Conservation (phyloP, 768 basidiomycete genomes). For the Panaeolus papilionaceus region DNA sequence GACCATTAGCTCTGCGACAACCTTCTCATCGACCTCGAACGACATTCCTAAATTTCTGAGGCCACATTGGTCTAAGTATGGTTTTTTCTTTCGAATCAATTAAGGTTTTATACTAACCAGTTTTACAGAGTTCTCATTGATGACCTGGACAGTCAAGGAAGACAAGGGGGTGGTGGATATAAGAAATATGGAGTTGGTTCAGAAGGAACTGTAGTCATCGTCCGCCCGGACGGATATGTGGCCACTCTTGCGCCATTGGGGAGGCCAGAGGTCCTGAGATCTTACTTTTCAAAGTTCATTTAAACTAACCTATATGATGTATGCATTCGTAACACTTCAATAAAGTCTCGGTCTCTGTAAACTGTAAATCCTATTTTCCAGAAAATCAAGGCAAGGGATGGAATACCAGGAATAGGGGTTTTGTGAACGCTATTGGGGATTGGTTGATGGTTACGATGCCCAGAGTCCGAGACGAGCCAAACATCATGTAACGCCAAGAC, state of each 20-base stretch:
- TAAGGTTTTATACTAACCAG: background rate
- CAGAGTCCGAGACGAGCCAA: background rate
- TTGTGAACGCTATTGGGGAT: background rate
- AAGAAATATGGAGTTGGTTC: slow-evolving; percentile 55
- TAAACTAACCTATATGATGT: background rate
- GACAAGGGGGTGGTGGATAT: slow-evolving; percentile 62
- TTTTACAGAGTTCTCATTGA: slow-evolving; percentile 59
- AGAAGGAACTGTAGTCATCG: slow-evolving; percentile 55
- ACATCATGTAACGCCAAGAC: background rate
- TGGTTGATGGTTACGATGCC: background rate
- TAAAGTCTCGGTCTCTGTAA: too few relatives aligned
- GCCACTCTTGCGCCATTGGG: background rate
- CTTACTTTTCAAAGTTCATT: background rate
- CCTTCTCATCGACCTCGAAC: slow-evolving; percentile 46
- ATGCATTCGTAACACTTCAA: too few relatives aligned
- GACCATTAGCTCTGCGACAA: slow-evolving; percentile 43
- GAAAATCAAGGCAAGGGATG: background rate
- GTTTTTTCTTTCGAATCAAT: slow-evolving; percentile 23
- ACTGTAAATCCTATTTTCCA: background rate
- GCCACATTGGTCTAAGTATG: slow-evolving; percentile 65
- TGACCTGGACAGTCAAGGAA: slow-evolving; percentile 51
- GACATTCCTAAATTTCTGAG: slow-evolving; percentile 54
- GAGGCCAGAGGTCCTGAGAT: background rate
- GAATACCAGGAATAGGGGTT: background rate
- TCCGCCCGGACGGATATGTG: background rate